A percentile compares a stretch with the other conserved stretches of the same genome.
Evolutionary conservation across 2,329 filamentous ascomycete species (phyloP).

Genomic region (Malbranchea zuffiana): DNA sequence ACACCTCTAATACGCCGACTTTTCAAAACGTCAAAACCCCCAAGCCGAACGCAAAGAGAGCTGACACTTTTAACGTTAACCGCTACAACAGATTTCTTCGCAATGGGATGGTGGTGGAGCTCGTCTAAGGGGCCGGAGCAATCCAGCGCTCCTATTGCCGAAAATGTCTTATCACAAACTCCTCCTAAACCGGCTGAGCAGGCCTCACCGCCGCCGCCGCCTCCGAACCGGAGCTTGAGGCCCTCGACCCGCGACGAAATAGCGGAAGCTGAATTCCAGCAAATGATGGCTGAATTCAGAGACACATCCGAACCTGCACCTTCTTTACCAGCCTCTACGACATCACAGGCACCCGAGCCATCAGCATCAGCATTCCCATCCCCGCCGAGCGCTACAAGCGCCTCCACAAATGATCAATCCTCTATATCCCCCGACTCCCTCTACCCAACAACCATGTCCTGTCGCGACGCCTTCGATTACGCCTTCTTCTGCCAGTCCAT

Average conservation of each 20-base stretch:
- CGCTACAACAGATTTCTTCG: conserved; percentile 8
- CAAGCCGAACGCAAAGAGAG: too few species aligned
- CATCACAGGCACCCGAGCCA: conserved; percentile 7
- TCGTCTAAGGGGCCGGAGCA: conserved; percentile 23
- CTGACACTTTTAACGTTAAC: not conserved
- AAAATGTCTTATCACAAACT: not conserved
- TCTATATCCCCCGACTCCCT: conserved; percentile 52
- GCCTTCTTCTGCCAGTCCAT: conserved; percentile 91
- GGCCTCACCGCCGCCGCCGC: not conserved
- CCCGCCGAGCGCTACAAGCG: conserved; percentile 19
- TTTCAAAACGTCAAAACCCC: too few species aligned
- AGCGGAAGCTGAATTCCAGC: conserved; percentile 45
- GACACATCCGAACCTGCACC: conserved; percentile 18
- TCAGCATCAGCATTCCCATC: conserved; percentile 12
- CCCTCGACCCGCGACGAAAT: conserved; percentile 31
- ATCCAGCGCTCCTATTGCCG: conserved; percentile 6
- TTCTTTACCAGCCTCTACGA: conserved; percentile 8
- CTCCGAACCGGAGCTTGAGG: not conserved
- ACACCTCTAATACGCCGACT: conserved; percentile 5
- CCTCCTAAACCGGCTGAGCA: not conserved
- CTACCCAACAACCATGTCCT: conserved; percentile 75
- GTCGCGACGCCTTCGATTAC: conserved; percentile 78
- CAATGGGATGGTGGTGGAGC: conserved; percentile 40
- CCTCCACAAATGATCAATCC: conserved; percentile 12
- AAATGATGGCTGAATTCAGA: conserved; percentile 42